Evolutionary conservation across 108 stramenopile genomes (phyloP).

Genomic region (Tribonema minus): DNA sequence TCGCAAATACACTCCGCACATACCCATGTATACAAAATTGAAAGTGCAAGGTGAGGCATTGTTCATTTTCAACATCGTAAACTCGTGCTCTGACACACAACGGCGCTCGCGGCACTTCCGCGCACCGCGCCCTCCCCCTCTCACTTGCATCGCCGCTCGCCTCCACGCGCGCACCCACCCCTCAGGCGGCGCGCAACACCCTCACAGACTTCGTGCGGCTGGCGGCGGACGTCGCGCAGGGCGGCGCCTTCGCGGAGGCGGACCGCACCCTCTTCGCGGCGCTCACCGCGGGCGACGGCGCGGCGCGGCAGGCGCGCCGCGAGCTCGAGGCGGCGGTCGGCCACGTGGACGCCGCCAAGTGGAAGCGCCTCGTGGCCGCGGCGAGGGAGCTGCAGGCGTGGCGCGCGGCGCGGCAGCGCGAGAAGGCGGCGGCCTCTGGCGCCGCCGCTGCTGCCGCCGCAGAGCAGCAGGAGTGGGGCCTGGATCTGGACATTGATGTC

Average conservation of each 20-base stretch:
- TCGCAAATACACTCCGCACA: too few relatives aligned
- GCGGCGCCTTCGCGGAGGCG: constrained; percentile 19
- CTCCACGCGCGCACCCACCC: too few relatives aligned
- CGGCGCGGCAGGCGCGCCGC: constrained; percentile 4
- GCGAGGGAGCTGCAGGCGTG: constrained; percentile 30
- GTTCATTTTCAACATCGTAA: too few relatives aligned
- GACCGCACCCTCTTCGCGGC: constrained; percentile 21
- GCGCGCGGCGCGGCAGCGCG: not conserved
- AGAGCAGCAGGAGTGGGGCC: not conserved
- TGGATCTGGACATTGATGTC: constrained; percentile 1
- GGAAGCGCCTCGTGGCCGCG: not conserved
- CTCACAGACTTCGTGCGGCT: not conserved
- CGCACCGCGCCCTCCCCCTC: too few relatives aligned
- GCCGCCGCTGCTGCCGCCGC: not conserved
- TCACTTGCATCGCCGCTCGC: too few relatives aligned
- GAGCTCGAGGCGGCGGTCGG: constrained; percentile 35
- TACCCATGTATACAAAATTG: too few relatives aligned
- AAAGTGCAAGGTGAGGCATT: too few relatives aligned
- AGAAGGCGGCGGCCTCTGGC: not conserved
- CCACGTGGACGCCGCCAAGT: not conserved
- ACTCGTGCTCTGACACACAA: too few relatives aligned
- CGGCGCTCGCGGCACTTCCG: too few relatives aligned
- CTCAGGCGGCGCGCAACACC: not conserved
- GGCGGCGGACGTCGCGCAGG: not conserved
- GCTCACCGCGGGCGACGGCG: constrained; percentile 1